Base-by-base conservation (phyloP, 139 green algal species). In the Micractinium conductrix region DNA sequence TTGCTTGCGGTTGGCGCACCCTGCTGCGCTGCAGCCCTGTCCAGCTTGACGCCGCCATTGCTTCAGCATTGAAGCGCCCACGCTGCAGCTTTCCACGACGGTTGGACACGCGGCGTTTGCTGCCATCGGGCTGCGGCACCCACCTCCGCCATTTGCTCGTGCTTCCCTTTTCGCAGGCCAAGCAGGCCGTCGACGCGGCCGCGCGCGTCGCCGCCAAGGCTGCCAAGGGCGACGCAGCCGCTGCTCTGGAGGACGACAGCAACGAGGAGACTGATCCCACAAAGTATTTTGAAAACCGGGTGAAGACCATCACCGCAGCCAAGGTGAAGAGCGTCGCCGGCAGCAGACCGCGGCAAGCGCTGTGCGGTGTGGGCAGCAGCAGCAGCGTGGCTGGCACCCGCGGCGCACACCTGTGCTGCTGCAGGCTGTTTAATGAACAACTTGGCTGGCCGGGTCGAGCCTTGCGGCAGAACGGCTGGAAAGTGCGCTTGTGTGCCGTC, bases 221-320 rank as follows among this genome's bases (percentile, higher is more conserved):
- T 12, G 81, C 90, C 26, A 95, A 94, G 81, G 81, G 89, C 19
- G 86, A 85, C 2, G 74, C 86, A 14, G 76, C 68, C 1, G 82
- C 85, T 22, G 88, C 83, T 0, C 73, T 95, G 24, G 89, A 96
- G 82, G 92, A 95, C 42, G 94, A 95, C 71, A 84, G 84, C 24
- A 93, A 91, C 60, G 96, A 96, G 69, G 93, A 96, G 75, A 87
- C 80, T 17, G 84, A 95, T 86, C 95, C 96, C 53, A 96, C 92
- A 67, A 90, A 94, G 82, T 99, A 99, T 89, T 96, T 92, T 86
- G 94, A 98, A 78, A 98, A 98, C 60, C 45, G 96, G 33, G 86
- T 96, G 10, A 53, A 53, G 70, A 22, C 70, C 28, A n/a, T 99
- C 14, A 79, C 89, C 33, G 90, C 85, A 33, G 92, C 91, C 58